Percentiles rank a stretch among this genome's conserved stretches.
phyloP scores from a whole-genome alignment of 306 rosid genomes.

The Neltuma alba region DNA sequence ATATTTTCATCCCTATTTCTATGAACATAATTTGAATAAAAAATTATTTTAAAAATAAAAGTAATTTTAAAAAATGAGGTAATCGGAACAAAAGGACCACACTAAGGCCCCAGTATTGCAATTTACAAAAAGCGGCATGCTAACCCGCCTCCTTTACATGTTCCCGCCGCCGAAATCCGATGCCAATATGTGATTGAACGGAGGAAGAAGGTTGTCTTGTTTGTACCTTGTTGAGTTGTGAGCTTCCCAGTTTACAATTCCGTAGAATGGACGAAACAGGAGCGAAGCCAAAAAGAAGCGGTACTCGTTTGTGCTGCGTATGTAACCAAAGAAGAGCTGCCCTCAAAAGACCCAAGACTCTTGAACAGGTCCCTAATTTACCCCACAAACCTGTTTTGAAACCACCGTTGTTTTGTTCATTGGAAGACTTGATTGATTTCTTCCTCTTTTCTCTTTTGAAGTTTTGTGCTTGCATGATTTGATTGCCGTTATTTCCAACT shows the following conservation, averaged over 20 bases:
- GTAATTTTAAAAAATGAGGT: too few species aligned
- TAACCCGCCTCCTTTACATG: too few species aligned
- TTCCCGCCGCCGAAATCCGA: background rate
- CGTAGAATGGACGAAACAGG: slow-evolving; percentile 37
- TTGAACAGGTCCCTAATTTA: slow-evolving; percentile 54
- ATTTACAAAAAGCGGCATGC: background rate
- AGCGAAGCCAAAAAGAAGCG: slow-evolving; percentile 38
- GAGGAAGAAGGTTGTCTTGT: background rate
- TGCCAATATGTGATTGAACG: background rate
- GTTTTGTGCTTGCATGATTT: background rate
- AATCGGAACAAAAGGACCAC: too few species aligned
- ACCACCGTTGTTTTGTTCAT: background rate
- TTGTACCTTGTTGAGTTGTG: background rate
- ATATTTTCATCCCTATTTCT: too few species aligned
- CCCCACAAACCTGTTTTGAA: background rate
- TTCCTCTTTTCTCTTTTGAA: background rate
- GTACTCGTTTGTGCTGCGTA: slow-evolving; percentile 56
- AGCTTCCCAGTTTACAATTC: background rate
- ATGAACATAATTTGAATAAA: too few species aligned
- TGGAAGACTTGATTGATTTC: background rate
- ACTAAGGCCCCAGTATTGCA: too few species aligned
- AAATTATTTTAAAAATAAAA: too few species aligned
- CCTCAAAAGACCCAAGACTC: slow-evolving; percentile 86
- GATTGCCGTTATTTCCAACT: background rate
- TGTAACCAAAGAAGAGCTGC: slow-evolving; percentile 70